phyloP scores from a whole-genome alignment of 164 flowering plant genomes.

The Vitis riparia region DNA sequence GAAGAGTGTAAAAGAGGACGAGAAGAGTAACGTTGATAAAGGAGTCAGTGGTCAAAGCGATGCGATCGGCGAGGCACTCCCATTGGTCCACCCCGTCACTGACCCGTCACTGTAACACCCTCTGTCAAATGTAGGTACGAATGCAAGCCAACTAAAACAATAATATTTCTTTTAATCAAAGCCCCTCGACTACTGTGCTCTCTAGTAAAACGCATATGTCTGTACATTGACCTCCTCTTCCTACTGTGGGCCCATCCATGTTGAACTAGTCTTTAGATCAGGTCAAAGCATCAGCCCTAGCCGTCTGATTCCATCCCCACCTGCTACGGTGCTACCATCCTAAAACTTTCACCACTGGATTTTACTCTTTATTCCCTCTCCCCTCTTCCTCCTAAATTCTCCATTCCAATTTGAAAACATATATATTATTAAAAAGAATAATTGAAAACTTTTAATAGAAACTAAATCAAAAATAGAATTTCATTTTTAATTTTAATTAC shows the following conservation, averaged over 20 bases:
- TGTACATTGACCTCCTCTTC: conserved; percentile 8
- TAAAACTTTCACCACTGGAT: too few species aligned
- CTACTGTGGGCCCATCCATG: background rate
- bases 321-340: too few species aligned
- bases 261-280: too few species aligned
- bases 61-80: conserved; percentile 2
- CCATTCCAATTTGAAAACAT: too few species aligned
- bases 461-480: too few species aligned
- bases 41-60: conserved; percentile 20
- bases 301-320: conserved; percentile 4
- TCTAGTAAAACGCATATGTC: background rate
- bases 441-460: too few species aligned
- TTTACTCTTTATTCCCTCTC: too few species aligned
- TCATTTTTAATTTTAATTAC: too few species aligned
- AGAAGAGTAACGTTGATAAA: conserved; percentile 16
- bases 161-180: background rate
- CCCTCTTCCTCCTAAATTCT: too few species aligned
- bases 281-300: conserved; percentile 8
- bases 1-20: conserved; percentile 5
- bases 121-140: conserved; percentile 21
- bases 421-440: too few species aligned
- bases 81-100: conserved; percentile 9
- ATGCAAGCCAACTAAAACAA: conserved; percentile 6
- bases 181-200: background rate
- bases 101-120: conserved; percentile 11